These are phyloP conservation scores for Glarea lozoyensis DNA, from an alignment of 495 filamentous ascomycete genomes.

Conservation along the genomic window DNA sequence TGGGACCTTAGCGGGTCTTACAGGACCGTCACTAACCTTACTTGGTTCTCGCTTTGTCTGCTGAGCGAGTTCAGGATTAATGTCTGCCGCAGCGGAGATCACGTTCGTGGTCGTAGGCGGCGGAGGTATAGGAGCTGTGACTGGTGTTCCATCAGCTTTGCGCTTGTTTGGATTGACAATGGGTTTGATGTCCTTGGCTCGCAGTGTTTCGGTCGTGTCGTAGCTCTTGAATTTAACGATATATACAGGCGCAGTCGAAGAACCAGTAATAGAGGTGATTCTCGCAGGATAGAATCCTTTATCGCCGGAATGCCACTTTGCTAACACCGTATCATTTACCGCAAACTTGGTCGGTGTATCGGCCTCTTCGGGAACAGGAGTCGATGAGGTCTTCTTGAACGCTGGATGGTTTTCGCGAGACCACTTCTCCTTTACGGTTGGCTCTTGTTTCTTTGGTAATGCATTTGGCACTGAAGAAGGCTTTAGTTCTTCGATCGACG, in stretches of 20 bases:
- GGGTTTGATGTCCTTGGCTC: conserved; percentile 76
- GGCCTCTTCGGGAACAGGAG: conserved; percentile 37
- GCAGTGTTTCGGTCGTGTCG: conserved; percentile 74
- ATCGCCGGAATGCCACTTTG: conserved; percentile 85
- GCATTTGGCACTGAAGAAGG: conserved; percentile 36
- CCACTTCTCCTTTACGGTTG: conserved; percentile 51
- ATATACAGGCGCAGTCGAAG: conserved; percentile 78
- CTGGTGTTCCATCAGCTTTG: conserved; percentile 77
- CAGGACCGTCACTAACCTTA: conserved; percentile 57
- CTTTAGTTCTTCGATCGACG: conserved; percentile 72
- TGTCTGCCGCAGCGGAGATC: conserved; percentile 79
- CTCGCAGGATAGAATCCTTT: conserved; percentile 85
- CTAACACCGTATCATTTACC: conserved; percentile 84
- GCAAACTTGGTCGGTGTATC: conserved; percentile 51
- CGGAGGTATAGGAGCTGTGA: conserved; percentile 30
- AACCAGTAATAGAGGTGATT: conserved; percentile 89
- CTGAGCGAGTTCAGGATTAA: conserved; percentile 70
- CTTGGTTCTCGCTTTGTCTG: conserved; percentile 57
- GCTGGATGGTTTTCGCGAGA: conserved; percentile 63
- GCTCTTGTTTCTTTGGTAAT: conserved; percentile 33
- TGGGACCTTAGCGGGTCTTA: conserved; percentile 53
- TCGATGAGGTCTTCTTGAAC: conserved; percentile 45
- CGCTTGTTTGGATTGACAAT: conserved; percentile 66
- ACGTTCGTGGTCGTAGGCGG: conserved; percentile 48
- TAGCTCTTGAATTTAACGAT: conserved; percentile 91